Conservation (phyloP, 139 green algal species). For the Chlamydomonas sphaeroides region DNA sequence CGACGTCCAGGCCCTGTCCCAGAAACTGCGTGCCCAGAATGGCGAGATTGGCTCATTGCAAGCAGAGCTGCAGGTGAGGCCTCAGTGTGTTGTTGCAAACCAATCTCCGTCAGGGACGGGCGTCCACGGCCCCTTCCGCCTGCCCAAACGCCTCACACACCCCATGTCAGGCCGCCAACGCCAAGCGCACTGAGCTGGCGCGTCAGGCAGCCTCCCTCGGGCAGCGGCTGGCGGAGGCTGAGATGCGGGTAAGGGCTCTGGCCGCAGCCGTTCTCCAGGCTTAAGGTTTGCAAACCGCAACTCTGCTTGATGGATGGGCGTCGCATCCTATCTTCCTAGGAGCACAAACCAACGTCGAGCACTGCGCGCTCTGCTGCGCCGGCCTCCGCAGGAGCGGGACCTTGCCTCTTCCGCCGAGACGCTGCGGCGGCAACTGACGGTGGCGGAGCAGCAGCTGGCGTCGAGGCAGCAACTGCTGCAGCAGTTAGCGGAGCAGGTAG, state of each 20-base stretch:
- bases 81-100: neutral
- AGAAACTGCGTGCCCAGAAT: slow-evolving; percentile 21
- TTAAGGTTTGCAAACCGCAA: too few species aligned
- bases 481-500: slow-evolving; percentile 11
- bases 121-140: too few species aligned
- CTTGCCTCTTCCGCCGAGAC: slow-evolving; percentile 3
- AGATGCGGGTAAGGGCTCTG: slow-evolving; percentile 21
- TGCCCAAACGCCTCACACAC: neutral
- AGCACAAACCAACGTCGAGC: too few species aligned
- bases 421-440: slow-evolving; percentile 23
- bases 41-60: neutral
- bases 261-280: too few species aligned
- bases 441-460: slow-evolving; percentile 39
- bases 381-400: slow-evolving; percentile 34
- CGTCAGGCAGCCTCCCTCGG: neutral
- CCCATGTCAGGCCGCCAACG: neutral
- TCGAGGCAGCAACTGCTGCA: slow-evolving; percentile 14
- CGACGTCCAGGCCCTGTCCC: neutral
- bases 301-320: too few species aligned
- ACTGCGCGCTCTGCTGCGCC: too few species aligned
- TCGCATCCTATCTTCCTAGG: too few species aligned
- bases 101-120: too few species aligned
- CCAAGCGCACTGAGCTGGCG: slow-evolving; percentile 30
- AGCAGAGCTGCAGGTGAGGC: slow-evolving; percentile 18
- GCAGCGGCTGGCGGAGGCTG: slow-evolving; percentile 1